Evolutionary conservation across 192 early-diverging fungal genomes (phyloP).

Genomic region (Coemansia sp.): DNA sequence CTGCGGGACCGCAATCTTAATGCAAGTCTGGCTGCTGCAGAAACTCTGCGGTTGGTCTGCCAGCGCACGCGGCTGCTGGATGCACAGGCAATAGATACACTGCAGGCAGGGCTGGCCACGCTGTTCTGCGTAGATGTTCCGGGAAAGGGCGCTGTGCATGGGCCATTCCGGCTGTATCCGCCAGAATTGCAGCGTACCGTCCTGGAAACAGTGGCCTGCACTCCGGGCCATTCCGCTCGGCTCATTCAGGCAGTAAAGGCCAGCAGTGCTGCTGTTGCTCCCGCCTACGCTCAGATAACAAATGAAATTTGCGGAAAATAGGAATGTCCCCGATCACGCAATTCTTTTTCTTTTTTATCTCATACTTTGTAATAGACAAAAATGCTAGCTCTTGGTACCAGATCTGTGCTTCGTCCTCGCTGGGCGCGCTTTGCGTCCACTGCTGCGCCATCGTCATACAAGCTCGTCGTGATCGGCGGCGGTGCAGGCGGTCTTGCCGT

Average conservation of each 20-base stretch:
- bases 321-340: slow-evolving; percentile 10
- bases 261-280: slow-evolving; percentile 6
- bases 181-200: slow-evolving; percentile 30
- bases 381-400: slow-evolving; percentile 33
- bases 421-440: slow-evolving; percentile 39
- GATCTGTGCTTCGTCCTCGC: slow-evolving; percentile 12
- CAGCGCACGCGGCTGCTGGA: slow-evolving; percentile 46
- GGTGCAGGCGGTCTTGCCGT: slow-evolving; percentile 59
- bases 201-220: slow-evolving; percentile 33
- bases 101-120: slow-evolving; percentile 41
- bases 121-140: slow-evolving; percentile 49
- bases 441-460: slow-evolving; percentile 44
- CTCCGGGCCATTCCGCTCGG: slow-evolving; percentile 12
- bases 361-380: slow-evolving; percentile 9
- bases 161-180: slow-evolving; percentile 44
- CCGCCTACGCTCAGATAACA: neutral
- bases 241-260: slow-evolving; percentile 30
- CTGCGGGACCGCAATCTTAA: slow-evolving; percentile 44
- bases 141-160: slow-evolving; percentile 39
- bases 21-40: slow-evolving; percentile 28
- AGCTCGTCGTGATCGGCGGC: slow-evolving; percentile 54
- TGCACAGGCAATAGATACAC: slow-evolving; percentile 6
- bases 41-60: slow-evolving; percentile 33
- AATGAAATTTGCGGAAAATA: slow-evolving; percentile 15
- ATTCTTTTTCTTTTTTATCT: slow-evolving; percentile 9